These are phyloP conservation scores for Corynascus novoguineensis DNA, from an alignment of 495 filamentous ascomycete genomes.

Conservation along the genomic window DNA sequence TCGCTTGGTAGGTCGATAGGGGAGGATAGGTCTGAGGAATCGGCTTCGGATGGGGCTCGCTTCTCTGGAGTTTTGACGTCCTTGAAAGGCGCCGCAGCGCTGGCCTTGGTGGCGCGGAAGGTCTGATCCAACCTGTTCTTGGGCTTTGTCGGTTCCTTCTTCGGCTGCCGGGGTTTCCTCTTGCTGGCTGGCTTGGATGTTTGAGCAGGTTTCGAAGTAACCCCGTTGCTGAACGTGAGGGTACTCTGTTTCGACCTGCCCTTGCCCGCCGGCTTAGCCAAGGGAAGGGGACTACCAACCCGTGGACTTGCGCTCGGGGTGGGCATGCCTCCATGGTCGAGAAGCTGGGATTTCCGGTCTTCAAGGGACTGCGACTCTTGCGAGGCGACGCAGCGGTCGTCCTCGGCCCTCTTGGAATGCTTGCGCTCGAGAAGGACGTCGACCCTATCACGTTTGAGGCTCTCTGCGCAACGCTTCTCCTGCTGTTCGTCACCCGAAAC, in stretches of 20 bases:
- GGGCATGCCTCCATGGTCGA: constrained; percentile 46
- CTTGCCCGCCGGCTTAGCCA: constrained; percentile 25
- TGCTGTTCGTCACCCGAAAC: constrained; percentile 37
- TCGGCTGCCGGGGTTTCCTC: constrained; percentile 35
- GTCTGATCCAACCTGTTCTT: constrained; percentile 34
- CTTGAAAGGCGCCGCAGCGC: background rate
- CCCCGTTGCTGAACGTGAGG: constrained; percentile 25
- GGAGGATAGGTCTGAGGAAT: constrained; percentile 24
- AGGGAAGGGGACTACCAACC: constrained; percentile 45
- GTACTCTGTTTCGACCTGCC: constrained; percentile 36
- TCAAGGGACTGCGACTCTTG: constrained; percentile 20
- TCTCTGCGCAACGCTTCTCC: constrained; percentile 28
- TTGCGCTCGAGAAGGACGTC: constrained; percentile 36
- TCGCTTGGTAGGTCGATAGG: constrained; percentile 16
- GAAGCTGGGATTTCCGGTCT: constrained; percentile 19
- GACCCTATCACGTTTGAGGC: constrained; percentile 33
- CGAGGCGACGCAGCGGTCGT: constrained; percentile 8
- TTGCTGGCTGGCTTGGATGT: constrained; percentile 25
- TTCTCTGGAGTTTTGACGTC: constrained; percentile 18
- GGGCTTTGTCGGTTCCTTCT: constrained; percentile 32
- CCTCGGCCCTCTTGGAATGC: constrained; percentile 23
- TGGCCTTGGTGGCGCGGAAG: constrained; percentile 40
- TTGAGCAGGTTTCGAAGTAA: constrained; percentile 13
- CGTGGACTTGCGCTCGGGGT: constrained; percentile 58
- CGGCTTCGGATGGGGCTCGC: constrained; percentile 2